Base-by-base conservation (phyloP, 1,139 yeast species). In the Kluyveromyces marxianus region DNA sequence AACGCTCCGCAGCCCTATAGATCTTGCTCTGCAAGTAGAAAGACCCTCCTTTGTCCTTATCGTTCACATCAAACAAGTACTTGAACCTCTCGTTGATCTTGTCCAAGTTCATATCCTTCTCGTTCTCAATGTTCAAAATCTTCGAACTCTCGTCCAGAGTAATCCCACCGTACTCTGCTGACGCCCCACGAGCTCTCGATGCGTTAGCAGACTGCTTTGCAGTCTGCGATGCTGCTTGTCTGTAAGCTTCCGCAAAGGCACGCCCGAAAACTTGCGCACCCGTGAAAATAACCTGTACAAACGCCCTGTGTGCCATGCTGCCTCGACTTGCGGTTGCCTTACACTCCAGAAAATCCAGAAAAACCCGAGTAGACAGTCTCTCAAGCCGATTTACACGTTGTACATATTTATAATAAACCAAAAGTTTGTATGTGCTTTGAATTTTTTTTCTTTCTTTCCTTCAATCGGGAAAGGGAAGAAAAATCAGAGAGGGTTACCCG, bases 211-310 rank as follows among this genome's bases (percentile, higher is more conserved):
- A 87, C 54, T 78, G 78, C 43, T 83, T 78, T 5, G 88, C 86
- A 7, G 88, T 77, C 36, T 88, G 89, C 48, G 86, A 83, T 21
- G 97, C 95, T 1, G 98, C 97, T 69, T 92, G 97, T 60, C 83
- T 84, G 73, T 90, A 92, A 0, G 98, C 97, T 65, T 89, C 96
- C n/a, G 90, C 77, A 67, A 92, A 92, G 0, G 98, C 98, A 55
- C 87, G 79, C 45, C 97, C 97, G 63, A 92, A 89, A 38, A 92
- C 97, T 53, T 88, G 83, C 8, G 97, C 95, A 47, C 97, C 97
- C 25, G 97, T 90, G 62, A 90, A 78, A 49, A 89, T 77, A 54
- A 92, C 96, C 68, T 87, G 92, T 55, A 87, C 88, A 46, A 92
- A 63, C 52, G 92, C 76, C 71, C 97, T 80, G 66, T 90, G 96